Evolutionary conservation across 192 early-diverging fungal species (phyloP).

Genomic region (Linnemannia elongata): DNA sequence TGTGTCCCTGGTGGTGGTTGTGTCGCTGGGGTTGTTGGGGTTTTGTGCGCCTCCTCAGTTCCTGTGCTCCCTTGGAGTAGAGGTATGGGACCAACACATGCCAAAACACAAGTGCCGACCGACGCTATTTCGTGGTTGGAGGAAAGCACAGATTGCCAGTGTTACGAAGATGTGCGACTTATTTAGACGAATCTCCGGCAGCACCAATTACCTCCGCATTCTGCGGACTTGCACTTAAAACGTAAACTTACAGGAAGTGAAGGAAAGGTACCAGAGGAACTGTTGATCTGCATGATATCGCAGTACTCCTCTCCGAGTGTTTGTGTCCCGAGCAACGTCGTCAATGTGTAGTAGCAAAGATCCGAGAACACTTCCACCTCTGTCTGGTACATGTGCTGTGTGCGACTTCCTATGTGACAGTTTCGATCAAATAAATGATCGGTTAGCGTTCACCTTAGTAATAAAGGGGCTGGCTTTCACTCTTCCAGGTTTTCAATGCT

Average conservation of each 20-base stretch:
- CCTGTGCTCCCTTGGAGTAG: constrained; percentile 48
- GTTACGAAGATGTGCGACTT: background rate
- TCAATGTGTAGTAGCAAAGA: constrained; percentile 80
- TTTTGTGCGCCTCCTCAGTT: constrained; percentile 45
- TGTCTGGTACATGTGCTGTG: constrained; percentile 72
- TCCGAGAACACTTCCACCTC: constrained; percentile 73
- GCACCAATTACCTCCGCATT: background rate
- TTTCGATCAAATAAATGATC: background rate
- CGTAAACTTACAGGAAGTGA: constrained; percentile 52
- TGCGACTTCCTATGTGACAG: constrained; percentile 63
- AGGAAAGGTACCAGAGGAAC: constrained; percentile 65
- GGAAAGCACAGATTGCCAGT: constrained; percentile 29
- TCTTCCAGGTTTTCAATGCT: background rate
- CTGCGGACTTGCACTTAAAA: background rate
- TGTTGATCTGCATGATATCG: constrained; percentile 82
- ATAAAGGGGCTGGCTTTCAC: background rate
- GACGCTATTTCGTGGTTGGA: constrained; percentile 50
- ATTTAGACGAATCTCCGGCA: background rate
- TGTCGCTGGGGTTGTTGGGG: constrained; percentile 34
- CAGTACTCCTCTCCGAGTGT: constrained; percentile 98
- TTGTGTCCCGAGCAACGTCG: constrained; percentile 81
- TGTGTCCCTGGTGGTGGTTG: constrained; percentile 15
- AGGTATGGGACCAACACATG: constrained; percentile 62
- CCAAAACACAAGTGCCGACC: constrained; percentile 58
- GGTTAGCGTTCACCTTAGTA: background rate